Evolutionary conservation across 768 basidiomycete genomes (phyloP), one percentile per base, ranked within the genome.

Genomic region (Butyriboletus loyo): DNA sequence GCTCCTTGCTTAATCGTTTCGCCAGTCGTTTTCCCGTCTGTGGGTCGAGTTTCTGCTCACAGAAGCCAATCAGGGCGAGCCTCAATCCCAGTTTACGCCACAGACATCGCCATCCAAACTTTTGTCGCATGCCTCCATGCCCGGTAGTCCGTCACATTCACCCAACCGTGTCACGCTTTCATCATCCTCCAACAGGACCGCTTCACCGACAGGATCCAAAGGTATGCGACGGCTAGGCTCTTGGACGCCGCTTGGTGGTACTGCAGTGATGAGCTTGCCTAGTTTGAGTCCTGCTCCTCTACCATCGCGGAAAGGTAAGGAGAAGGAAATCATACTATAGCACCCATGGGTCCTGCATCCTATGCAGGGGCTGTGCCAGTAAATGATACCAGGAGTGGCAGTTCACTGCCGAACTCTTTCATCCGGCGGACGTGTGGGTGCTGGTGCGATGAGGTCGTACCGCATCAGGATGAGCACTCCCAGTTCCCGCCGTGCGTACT

Each of bases 41-140:
- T 99, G 94, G 87, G 96, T 99, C 42, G 97, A 99, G 69, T 99
- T 96, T 67, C 80, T 99, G 4, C 85, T 99, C 56, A 96, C 93
- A 22, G 96, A 99, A 74, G 87, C 94, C 0, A 37, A 73, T 74
- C 59, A 83, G 73, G 59, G 67, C 56, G 60, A 61, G 46, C 57
- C 63, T 4, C 58, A 57, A 15, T 53, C 60, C 6, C 69, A 69
- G 13, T 21, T 35, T 25, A 28, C 21, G 8, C 19, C 67, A 15
- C 55, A 55, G 30, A 38, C 8, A 5, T 66, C 61, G 8, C 61
- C 57, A 13, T 43, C 56, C 39, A 64, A 49, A n/a, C 53, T 62
- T 2, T 65, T 65, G 19, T 45, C 60, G 27, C 76, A 72, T 56
- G 55, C 56, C 32, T 77, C 78, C 0, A 63, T 75, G 14, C 79